Conservation (phyloP, 1,284 basidiomycete species). For the Cutaneotrichosporon sp. region DNA sequence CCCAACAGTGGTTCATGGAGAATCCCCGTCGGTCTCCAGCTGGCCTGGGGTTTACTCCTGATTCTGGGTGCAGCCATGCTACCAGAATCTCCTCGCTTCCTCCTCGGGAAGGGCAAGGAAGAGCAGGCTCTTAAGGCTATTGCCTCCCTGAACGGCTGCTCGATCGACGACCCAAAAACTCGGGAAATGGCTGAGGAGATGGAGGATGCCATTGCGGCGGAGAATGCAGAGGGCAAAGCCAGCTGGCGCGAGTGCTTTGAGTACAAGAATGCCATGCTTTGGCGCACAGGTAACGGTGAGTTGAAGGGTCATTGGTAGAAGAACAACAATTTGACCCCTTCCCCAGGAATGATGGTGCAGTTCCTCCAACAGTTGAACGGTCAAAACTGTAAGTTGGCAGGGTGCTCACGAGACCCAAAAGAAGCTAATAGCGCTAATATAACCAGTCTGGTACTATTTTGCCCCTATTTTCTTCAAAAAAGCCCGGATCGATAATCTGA, state of each 20-base stretch:
- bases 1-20: slow-evolving; percentile 64
- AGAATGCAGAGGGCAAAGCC: slow-evolving; percentile 71
- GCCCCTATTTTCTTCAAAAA: slow-evolving; percentile 69
- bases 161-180: slow-evolving; percentile 60
- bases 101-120: slow-evolving; percentile 32
- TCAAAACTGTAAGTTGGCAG: too few relatives aligned
- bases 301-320: too few relatives aligned
- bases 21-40: slow-evolving; percentile 44
- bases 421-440: too few relatives aligned
- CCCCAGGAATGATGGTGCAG: slow-evolving; percentile 64
- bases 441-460: too few relatives aligned
- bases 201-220: slow-evolving; percentile 53
- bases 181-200: slow-evolving; percentile 64
- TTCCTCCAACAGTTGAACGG: slow-evolving; percentile 68
- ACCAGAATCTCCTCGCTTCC: slow-evolving; percentile 59
- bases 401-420: too few relatives aligned
- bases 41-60: slow-evolving; percentile 31
- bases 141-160: slow-evolving; percentile 61
- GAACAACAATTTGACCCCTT: too few relatives aligned
- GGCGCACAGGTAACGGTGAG: slow-evolving; percentile 47
- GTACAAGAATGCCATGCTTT: slow-evolving; percentile 1
- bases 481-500: slow-evolving; percentile 55
- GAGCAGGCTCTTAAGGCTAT: slow-evolving; percentile 60
- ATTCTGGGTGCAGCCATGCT: slow-evolving; percentile 64
- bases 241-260: slow-evolving; percentile 76